Evolutionary conservation across 768 basidiomycete genomes (phyloP).

Genomic region (Rhodotorula taiwanensis): DNA sequence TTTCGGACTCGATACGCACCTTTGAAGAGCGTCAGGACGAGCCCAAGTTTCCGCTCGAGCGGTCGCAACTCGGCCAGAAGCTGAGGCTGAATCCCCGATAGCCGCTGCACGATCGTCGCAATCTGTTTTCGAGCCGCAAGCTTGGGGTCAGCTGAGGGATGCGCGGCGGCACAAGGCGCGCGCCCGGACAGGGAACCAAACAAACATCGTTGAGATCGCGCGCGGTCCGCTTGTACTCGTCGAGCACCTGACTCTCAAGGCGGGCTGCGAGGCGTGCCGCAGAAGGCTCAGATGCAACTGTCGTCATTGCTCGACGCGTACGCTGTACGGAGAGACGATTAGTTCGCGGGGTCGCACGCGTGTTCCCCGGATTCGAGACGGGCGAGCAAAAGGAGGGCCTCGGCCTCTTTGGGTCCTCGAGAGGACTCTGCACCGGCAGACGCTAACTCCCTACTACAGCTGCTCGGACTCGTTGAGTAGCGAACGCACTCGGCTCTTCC

Average conservation of each 20-base stretch:
- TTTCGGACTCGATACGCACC: constrained; percentile 45
- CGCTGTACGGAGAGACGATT: too few relatives aligned
- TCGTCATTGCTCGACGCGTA: too few relatives aligned
- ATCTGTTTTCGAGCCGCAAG: constrained; percentile 48
- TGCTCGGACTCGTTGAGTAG: too few relatives aligned
- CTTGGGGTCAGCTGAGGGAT: neutral
- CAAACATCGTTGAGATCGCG: constrained; percentile 34
- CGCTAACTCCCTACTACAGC: too few relatives aligned
- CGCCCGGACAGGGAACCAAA: neutral
- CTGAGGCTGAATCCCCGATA: constrained; percentile 66
- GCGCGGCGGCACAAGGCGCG: neutral
- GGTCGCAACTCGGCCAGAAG: constrained; percentile 68
- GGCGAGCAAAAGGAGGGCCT: too few relatives aligned
- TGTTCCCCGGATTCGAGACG: too few relatives aligned
- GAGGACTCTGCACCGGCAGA: too few relatives aligned
- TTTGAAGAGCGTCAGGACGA: constrained; percentile 95
- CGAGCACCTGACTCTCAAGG: constrained; percentile 27
- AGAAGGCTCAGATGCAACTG: too few relatives aligned
- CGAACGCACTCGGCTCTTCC: too few relatives aligned
- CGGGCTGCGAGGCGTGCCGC: neutral
- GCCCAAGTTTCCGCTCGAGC: constrained; percentile 87
- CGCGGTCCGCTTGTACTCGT: constrained; percentile 18
- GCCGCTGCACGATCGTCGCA: constrained; percentile 58
- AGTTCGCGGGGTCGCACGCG: too few relatives aligned
- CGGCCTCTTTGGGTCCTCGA: too few relatives aligned